Percentiles rank a stretch among this genome's conserved stretches.
These are phyloP conservation scores for Arthrinium phaeospermum DNA, from an alignment of 2,329 filamentous ascomycete genomes.

Conservation along the genomic window DNA sequence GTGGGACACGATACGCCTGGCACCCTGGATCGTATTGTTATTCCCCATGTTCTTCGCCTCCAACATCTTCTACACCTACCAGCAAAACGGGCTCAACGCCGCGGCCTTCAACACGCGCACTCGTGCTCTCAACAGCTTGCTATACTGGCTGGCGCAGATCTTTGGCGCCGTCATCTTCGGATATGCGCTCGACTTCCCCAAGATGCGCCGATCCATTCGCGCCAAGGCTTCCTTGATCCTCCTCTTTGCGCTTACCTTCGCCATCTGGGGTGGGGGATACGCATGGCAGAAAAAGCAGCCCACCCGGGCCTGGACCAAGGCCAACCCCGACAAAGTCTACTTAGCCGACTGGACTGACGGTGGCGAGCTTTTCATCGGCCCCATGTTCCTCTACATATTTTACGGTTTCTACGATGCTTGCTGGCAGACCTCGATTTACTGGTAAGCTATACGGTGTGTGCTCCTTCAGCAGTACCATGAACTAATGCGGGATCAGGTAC, in stretches of 20 bases:
- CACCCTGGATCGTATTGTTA: conserved; percentile 71
- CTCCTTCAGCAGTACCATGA: conserved; percentile 49
- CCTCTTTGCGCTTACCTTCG: conserved; percentile 70
- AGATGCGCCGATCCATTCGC: conserved; percentile 63
- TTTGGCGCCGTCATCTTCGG: conserved; percentile 72
- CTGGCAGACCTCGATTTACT: conserved; percentile 92
- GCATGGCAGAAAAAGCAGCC: conserved; percentile 67
- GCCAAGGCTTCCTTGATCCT: conserved; percentile 64
- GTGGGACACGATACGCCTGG: conserved; percentile 65
- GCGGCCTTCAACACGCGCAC: conserved; percentile 75
- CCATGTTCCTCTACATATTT: conserved; percentile 73
- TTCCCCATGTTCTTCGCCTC: conserved; percentile 83
- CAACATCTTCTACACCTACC: conserved; percentile 83
- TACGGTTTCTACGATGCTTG: conserved; percentile 67
- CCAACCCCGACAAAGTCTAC: conserved; percentile 24
- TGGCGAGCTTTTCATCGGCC: conserved; percentile 63
- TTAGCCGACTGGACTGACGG: conserved; percentile 60
- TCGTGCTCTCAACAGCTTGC: conserved; percentile 70
- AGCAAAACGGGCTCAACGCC: conserved; percentile 74
- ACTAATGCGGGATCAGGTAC: conserved; percentile 59
- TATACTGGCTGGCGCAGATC: conserved; percentile 78
- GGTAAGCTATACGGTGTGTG: conserved; percentile 65
- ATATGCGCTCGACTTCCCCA: conserved; percentile 63
- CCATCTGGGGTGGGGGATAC: conserved; percentile 76
- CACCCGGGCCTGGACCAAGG: conserved; percentile 42